Evolutionary conservation across 352 stramenopile species (phyloP), one percentile per base, ranked within the genome.

Genomic region (Blastocystis hominis): DNA sequence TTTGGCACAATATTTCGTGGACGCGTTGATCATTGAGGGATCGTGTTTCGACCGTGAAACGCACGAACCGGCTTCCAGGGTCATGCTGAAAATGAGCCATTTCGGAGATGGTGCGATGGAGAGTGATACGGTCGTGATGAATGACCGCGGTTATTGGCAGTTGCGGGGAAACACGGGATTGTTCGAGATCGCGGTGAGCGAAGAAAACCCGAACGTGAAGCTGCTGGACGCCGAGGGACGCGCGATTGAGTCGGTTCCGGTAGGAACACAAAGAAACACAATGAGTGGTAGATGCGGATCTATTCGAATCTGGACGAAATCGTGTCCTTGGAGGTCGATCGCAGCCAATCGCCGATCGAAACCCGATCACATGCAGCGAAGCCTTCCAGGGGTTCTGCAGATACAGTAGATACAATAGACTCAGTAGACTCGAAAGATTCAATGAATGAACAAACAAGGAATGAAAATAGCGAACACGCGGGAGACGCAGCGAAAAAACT

Each of bases 101-200:
- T 46, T 68, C 15, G 34, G 34, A 0, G 20, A 50, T 7, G n/a
- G 10, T 9, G 40, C 13, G 15, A 55, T 72, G 24, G 46, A 34
- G 20, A 84, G 75, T 34, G 97, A 99, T 88, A 99, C 97, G 15
- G 88, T 99, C 2, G 97, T 99, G 20, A 99, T 99, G 97, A 96
- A 98, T 88, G 99, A 98, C 90, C 90, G 97, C 42, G 97, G 96
- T 15, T 99, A 99, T 92, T 99, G 97, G 91, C 97, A 99, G 89
- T 91, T 99, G 13, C 94, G 98, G 80, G 95, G 95, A 0, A 95
- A 96, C 0, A 96, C 96, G 38, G 96, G 96, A 34, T 92, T 98
- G 13, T 98, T 93, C 93, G 91, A 94, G 54, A 89, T 98, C 30
- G 90, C 92, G n/a, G 92, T 98, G 30, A 94, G 94, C 13, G 89